Base-by-base conservation (phyloP, 2,329 filamentous ascomycete species). In the Monosporascus sp. region DNA sequence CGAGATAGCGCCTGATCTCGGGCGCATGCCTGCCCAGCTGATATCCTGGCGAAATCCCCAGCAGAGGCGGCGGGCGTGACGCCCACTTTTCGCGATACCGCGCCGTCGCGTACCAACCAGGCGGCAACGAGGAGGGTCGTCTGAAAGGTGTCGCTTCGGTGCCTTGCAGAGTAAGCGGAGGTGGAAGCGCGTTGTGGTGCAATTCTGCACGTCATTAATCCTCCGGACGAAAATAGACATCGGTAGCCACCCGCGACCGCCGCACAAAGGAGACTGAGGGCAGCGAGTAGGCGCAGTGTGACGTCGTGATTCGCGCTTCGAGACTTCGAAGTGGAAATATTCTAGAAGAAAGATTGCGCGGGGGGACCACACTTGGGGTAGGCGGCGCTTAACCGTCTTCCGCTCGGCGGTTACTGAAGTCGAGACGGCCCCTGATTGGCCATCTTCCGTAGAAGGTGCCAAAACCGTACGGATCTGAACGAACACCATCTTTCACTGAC, bases 51-150 rank as follows among this genome's bases (percentile, higher is more conserved):
- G 27, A 27, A 27, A 27, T 27, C 8, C 27, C 27, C 8, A 27
- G 27, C 27, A 27, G 27, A 27, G 43, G 22, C 43, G 43, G 59
- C 54, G 51, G 52, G 62, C 61, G 63, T 63, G 56, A 59, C 63
- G 63, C 62, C 58, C 52, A 57, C 55, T 51, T 51, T 49, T 56
- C 53, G 50, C 58, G 51, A 55, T 53, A 52, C 55, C 49, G 15
- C 20, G 37, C 35, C 24, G n/a, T 51, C 54, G 50, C 50, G 50
- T 56, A 57, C 52, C 52, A 54, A 53, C 56, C 53, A 58, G 52
- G 45, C 24, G 49, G 41, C 20, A 49, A 47, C 48, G 51, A 31
- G 24, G 48, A 54, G 27, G 53, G 17, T 17, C 22, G 43, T 25
- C 24, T 14, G 17, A 22, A 27, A 15, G 47, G 54, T 53, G 58